Base-by-base conservation (phyloP, 202 grass and related monocot genomes). In the Eragrostis tef region DNA sequence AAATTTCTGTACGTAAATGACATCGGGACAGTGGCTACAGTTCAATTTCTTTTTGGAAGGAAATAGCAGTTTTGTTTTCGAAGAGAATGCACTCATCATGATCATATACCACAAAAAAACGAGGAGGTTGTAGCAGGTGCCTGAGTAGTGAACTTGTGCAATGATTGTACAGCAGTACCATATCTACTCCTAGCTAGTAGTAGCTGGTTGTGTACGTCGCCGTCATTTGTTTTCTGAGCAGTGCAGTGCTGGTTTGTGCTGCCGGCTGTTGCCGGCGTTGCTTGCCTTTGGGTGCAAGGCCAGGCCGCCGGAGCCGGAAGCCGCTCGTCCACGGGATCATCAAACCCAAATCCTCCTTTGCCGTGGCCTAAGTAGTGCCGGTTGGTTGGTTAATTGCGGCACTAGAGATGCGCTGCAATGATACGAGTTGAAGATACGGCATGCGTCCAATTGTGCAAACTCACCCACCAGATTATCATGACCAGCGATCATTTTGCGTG, bases 201-300 rank as follows among this genome's bases (percentile, higher is more conserved):
- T 42, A 16, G 72, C 71, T 64, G 31, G 63, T 66, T 19, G 63
- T 39, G 31, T 39, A 65, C 64, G 64, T 42, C 27, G 46, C 25
- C 73, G 13, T 26, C 70, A 11, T 24, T 31, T 53, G 25, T 31
- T 45, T 13, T 34, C 3, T 70, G 51, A 6, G 39, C 60, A 46
- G n/a, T 5, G 21, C 56, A 22, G 20, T 13, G 39, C 54, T 42
- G 20, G 64, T 56, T 19, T 42, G 15, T 80, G 78, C 78, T 68
- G 62, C 62, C n/a, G n/a, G 56, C 21, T 43, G 51, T 29, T 46
- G 66, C 17, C 12, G 53, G 7, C 39, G 71, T 83, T 75, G 71
- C 81, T 73, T 73, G 70, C 47, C 70, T 75, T 83, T 46, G 67
- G 67, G 71, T 83, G 22, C 71, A 83, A 64, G 81, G 48, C 47